Conservation (phyloP, 2,329 filamentous ascomycete species). For the Periconia digitata region DNA sequence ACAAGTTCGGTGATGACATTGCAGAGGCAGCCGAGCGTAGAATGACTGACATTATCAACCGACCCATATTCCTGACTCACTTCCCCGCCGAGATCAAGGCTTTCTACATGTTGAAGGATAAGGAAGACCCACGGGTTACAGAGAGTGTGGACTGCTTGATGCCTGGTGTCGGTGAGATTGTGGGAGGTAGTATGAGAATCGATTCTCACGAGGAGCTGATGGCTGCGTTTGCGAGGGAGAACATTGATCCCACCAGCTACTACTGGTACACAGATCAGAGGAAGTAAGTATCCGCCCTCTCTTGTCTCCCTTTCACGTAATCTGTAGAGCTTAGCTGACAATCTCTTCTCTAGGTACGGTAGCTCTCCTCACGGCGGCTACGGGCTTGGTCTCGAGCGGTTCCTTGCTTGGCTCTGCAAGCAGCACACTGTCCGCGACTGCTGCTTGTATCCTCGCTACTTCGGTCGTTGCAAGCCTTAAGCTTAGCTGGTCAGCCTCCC, state of each 20-base stretch:
- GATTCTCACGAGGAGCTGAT: conserved; percentile 82
- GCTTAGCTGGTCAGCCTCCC: not conserved
- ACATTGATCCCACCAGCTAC: conserved; percentile 81
- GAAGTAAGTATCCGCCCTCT: conserved; percentile 64
- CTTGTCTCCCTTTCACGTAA: not conserved
- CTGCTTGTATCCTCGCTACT: conserved; percentile 78
- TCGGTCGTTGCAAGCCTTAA: conserved; percentile 77
- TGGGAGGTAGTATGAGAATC: conserved; percentile 96
- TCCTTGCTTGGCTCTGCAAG: conserved; percentile 68
- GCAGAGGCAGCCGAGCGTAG: conserved; percentile 93
- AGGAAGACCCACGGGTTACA: conserved; percentile 76
- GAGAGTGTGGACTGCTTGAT: conserved; percentile 87
- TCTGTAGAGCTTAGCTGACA: conserved; percentile 18
- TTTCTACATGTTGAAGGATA: conserved; percentile 97
- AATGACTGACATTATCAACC: conserved; percentile 97
- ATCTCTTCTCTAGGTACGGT: conserved; percentile 68
- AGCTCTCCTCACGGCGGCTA: conserved; percentile 91
- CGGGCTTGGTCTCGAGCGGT: conserved; percentile 86
- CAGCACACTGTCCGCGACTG: conserved; percentile 67
- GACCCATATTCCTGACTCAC: conserved; percentile 93
- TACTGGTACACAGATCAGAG: conserved; percentile 99
- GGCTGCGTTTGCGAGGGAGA: conserved; percentile 82
- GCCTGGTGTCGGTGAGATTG: conserved; percentile 96
- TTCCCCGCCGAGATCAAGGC: conserved; percentile 98
- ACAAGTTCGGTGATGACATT: conserved; percentile 95